phyloP scores from a whole-genome alignment of 345 rosid species.

The Anacardium occidentale region DNA sequence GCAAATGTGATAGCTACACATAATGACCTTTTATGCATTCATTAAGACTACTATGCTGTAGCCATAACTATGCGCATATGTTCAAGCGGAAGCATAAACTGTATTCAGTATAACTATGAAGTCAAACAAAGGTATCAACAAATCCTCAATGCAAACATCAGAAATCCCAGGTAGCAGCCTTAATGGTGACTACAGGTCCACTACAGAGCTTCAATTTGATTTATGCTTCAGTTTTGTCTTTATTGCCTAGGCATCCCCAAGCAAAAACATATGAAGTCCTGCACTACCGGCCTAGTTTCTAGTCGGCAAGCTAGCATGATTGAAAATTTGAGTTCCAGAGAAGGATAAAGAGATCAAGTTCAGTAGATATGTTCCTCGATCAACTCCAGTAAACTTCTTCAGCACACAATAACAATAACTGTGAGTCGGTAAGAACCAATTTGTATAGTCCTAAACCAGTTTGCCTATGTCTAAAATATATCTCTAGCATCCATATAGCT shows the following conservation, averaged over 20 bases:
- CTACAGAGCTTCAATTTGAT: neutral
- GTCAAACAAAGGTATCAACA: neutral
- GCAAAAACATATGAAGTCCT: too few species aligned
- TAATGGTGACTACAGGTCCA: too few species aligned
- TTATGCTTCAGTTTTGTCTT: too few species aligned
- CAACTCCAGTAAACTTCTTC: neutral
- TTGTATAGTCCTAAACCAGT: neutral
- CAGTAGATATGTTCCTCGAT: neutral
- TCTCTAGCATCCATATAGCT: neutral
- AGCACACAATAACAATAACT: neutral
- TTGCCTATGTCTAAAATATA: neutral
- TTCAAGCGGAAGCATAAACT: too few species aligned
- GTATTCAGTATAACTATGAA: neutral
- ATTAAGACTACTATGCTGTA: too few species aligned
- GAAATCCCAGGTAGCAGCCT: neutral
- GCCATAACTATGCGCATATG: too few species aligned
- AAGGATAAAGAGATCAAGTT: too few species aligned
- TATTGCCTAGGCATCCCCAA: too few species aligned
- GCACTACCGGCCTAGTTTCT: too few species aligned
- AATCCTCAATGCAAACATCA: neutral
- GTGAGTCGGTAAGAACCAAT: neutral
- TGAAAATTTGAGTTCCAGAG: neutral
- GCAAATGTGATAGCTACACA: too few species aligned
- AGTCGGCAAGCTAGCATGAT: neutral
- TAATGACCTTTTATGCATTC: too few species aligned